Base-by-base conservation (phyloP, 2,329 filamentous ascomycete genomes). In the Hypoxylon sp. region DNA sequence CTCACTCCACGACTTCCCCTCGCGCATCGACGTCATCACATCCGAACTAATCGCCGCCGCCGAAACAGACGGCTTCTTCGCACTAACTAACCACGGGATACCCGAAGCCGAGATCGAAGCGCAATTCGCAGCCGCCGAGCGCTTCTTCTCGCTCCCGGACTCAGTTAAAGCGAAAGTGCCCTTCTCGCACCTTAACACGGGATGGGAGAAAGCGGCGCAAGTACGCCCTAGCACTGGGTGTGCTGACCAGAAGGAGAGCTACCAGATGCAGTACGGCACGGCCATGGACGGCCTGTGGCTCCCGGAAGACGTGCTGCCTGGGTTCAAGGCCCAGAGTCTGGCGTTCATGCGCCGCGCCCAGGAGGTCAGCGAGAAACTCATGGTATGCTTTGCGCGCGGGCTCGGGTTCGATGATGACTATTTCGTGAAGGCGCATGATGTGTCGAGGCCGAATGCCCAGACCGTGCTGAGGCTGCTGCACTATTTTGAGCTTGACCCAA, bases 31-130 rank as follows among this genome's bases (percentile, higher is more conserved):
- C 61, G 76, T 82, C 41, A 88, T 89, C 68, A 86, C 85, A 0
- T 56, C 74, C 0, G 75, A 87, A 65, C 79, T 89, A 1, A 77
- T 85, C 60, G 69, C 80, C 9, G 87, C 87, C 0, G 85, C 87
- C 1, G 85, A 88, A 68, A 84, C 84, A 6, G 82, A 84, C 55
- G 87, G 87, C n/a, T 88, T 89, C 79, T 89, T 89, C 77, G 83
- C 82, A 32, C 70, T 89, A 1, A 75, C 82, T 14, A 80, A 88
- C 71, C 87, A 88, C 66, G 84, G 82, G n/a, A 84, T 89, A 67
- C 76, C 81, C 1, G 68, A 74, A 21, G 67, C 76, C 2, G 81
- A 84, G 25, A 82, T 89, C 21, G 81, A 86, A n/a, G 71, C 72
- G 25, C 85, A 87, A 66, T 88, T 88, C 70, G 72, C 73, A 0